Base-by-base conservation (phyloP, 305 asterid genomes). In the Fraxinus nigra region DNA sequence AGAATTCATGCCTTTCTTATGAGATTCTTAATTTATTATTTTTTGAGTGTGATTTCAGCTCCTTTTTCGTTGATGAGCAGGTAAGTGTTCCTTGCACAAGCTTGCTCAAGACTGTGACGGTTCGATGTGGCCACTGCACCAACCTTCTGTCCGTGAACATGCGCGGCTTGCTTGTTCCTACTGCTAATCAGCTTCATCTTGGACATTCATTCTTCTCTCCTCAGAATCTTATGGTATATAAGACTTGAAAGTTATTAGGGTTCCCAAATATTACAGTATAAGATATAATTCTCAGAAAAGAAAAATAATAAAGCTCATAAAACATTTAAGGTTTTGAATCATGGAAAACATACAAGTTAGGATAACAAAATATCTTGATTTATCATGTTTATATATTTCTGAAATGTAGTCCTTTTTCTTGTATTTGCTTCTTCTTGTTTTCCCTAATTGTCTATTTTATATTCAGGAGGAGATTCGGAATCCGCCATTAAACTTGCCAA, bases 121-220 rank as follows among this genome's bases (percentile, higher is more conserved):
- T 96, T 59, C 83, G 99, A 65, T 96, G 99, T 35, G 99, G 99
- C 40, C 98, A 96, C 87, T 96, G 99, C 95, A 87, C 97, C 85
- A 96, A 93, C 76, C 98, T 96, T 78, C 89, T 96, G 33, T 93
- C 99, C 37, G 98, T 93, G 32, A 92, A 96, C 93, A 90, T 94
- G 97, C 94, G 95, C 8, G 90, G 89, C 14, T 80, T 90, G 78
- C 94, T 92, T 67, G 98, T 96, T 81, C 99, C 98, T 3, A 56
- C 94, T 1, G 81, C 97, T 26, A 90, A 89, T 87, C 98, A 95
- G 90, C 94, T 92, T 82, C 98, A 94, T 84, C 97, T 93, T 80
- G 92, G 90, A 56, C 92, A 92, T 87, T 86, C 98, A 0, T 90
- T 93, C 89, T 92, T 91, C 90, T 90, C 98, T 51, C 95, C 98